phyloP scores from a whole-genome alignment of 2,329 filamentous ascomycete species.

The Fusarium foetens region DNA sequence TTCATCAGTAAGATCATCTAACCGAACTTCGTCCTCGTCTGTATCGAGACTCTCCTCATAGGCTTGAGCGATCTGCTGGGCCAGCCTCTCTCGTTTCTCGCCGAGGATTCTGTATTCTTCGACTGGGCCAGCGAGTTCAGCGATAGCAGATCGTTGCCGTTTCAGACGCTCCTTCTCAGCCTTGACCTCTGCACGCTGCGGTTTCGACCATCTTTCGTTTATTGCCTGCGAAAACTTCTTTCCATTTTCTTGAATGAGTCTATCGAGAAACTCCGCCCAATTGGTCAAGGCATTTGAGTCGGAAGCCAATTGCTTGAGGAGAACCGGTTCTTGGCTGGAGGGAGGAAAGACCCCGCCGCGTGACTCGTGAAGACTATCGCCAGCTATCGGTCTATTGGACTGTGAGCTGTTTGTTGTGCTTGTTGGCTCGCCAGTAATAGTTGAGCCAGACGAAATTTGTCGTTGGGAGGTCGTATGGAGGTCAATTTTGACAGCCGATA shows the following conservation, averaged over 20 bases:
- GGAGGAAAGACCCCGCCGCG: not conserved
- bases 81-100: conserved; percentile 57
- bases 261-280: conserved; percentile 53
- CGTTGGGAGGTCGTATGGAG: conserved; percentile 22
- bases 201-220: conserved; percentile 57
- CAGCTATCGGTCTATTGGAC: conserved; percentile 3
- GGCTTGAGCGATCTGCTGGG: conserved; percentile 59
- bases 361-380: conserved; percentile 5
- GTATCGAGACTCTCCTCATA: conserved; percentile 64
- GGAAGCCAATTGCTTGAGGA: conserved; percentile 46
- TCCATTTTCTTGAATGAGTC: conserved; percentile 58
- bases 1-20: conserved; percentile 60
- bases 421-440: not conserved
- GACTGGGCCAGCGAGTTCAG: conserved; percentile 54
- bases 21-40: conserved; percentile 60
- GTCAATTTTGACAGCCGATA: not conserved
- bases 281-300: conserved; percentile 48
- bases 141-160: conserved; percentile 58
- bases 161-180: conserved; percentile 60
- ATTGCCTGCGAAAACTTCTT: conserved; percentile 60
- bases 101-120: conserved; percentile 55
- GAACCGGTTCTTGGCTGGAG: conserved; percentile 14
- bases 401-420: conserved; percentile 14
- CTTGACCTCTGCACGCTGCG: conserved; percentile 60
- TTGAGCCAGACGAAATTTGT: conserved; percentile 21